These are phyloP conservation scores for Eutrema yunnanense DNA, from an alignment of 345 rosid genomes.

Conservation along the genomic window DNA sequence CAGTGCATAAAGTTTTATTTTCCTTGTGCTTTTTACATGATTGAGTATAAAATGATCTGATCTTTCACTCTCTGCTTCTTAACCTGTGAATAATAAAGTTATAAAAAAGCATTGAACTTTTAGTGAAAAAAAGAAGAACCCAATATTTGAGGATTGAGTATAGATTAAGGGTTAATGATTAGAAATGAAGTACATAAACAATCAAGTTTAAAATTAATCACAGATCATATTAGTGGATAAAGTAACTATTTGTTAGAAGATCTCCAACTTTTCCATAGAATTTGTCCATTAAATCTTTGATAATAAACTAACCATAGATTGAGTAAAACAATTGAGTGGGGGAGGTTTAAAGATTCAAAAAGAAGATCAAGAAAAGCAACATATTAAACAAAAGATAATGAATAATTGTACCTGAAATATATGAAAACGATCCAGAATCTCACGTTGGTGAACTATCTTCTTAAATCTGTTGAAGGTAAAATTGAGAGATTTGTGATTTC, in stretches of 20 bases:
- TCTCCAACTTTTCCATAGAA: background rate
- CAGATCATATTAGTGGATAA: slow-evolving; percentile 9
- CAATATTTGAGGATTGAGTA: background rate
- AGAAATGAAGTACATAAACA: background rate
- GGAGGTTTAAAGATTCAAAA: slow-evolving; percentile 1
- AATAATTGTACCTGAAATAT: slow-evolving; percentile 13
- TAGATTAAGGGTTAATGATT: slow-evolving; percentile 6
- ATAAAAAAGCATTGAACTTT: background rate
- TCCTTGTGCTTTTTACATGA: background rate
- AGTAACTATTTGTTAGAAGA: background rate
- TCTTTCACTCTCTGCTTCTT: background rate
- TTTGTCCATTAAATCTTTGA: background rate
- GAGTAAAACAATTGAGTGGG: background rate
- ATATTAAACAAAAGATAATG: background rate
- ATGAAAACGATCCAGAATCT: background rate
- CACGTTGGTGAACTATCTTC: background rate
- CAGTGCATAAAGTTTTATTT: slow-evolving; percentile 4
- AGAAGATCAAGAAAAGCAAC: background rate
- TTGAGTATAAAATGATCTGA: slow-evolving; percentile 8
- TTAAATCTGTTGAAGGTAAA: background rate
- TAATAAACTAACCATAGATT: background rate
- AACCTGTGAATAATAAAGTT: background rate
- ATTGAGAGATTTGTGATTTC: background rate
- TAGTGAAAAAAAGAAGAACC: background rate
- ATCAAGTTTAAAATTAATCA: background rate